These are phyloP conservation scores for Mortierella sp. DNA, from an alignment of 371 early-diverging fungal genomes.

Conservation along the genomic window DNA sequence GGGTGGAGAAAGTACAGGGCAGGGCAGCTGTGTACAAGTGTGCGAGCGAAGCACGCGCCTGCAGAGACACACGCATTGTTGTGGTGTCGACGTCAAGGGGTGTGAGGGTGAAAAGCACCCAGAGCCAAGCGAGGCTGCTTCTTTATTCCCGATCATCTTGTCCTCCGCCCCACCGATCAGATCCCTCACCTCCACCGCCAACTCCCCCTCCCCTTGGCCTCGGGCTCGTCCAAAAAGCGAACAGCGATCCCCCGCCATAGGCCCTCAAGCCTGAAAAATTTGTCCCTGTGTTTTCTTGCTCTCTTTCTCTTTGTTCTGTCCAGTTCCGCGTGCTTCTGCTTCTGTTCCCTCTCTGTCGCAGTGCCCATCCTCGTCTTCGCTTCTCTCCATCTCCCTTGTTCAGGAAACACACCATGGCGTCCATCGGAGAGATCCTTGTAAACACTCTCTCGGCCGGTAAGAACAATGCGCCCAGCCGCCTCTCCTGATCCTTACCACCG, in stretches of 20 bases:
- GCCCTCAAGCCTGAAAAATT: slow-evolving; percentile 4
- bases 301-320: slow-evolving; percentile 18
- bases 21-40: too few relatives aligned
- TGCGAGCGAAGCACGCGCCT: too few relatives aligned
- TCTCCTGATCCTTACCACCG: background rate
- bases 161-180: background rate
- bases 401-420: slow-evolving; percentile 59
- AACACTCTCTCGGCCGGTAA: slow-evolving; percentile 81
- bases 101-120: background rate
- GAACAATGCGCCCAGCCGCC: slow-evolving; percentile 3
- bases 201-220: background rate
- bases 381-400: slow-evolving; percentile 4
- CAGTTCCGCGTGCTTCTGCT: slow-evolving; percentile 32
- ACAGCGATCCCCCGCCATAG: background rate
- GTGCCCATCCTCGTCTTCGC: slow-evolving; percentile 8
- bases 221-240: background rate
- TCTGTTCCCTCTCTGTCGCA: slow-evolving; percentile 12
- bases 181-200: background rate
- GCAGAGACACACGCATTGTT: background rate
- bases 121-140: background rate
- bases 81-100: background rate
- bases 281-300: slow-evolving; percentile 13
- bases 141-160: background rate
- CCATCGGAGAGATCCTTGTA: slow-evolving; percentile 77
- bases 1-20: too few relatives aligned